Conservation (phyloP, 1,284 basidiomycete species). For the Cerrena zonata region DNA sequence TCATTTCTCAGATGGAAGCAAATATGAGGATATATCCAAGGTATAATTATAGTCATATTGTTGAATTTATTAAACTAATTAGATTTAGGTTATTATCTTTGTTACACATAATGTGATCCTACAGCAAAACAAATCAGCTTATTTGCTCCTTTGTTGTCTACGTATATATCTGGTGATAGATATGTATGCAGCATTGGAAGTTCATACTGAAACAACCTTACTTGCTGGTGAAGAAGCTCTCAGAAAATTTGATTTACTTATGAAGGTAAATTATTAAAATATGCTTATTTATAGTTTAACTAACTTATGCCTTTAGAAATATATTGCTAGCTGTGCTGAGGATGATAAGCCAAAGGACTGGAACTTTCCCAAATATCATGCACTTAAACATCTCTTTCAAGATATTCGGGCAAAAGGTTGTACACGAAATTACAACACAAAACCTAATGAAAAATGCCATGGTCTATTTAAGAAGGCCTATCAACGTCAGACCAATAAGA, state of each 20-base stretch:
- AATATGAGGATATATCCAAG: conserved; percentile 8
- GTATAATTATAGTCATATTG: not conserved
- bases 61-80: not conserved
- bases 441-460: conserved; percentile 23
- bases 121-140: conserved; percentile 1
- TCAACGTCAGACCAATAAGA: conserved; percentile 25
- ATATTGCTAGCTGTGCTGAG: not conserved
- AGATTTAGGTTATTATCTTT: conserved; percentile 10
- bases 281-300: not conserved
- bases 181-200: conserved; percentile 13
- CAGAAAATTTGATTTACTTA: conserved; percentile 1
- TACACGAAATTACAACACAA: conserved; percentile 17
- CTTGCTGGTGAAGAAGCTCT: conserved; percentile 1
- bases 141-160: conserved; percentile 14
- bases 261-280: conserved; percentile 2
- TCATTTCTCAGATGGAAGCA: conserved; percentile 10
- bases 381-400: conserved; percentile 15
- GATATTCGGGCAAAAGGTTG: conserved; percentile 22
- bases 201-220: conserved; percentile 19
- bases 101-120: conserved; percentile 8
- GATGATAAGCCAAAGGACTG: conserved; percentile 17
- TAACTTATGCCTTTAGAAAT: not conserved
- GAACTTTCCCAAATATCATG: conserved; percentile 22
- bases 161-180: conserved; percentile 14
- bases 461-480: conserved; percentile 22